Evolutionary conservation across 129 eudicot species (phyloP).

Genomic region (Flaveria sonorensis): DNA sequence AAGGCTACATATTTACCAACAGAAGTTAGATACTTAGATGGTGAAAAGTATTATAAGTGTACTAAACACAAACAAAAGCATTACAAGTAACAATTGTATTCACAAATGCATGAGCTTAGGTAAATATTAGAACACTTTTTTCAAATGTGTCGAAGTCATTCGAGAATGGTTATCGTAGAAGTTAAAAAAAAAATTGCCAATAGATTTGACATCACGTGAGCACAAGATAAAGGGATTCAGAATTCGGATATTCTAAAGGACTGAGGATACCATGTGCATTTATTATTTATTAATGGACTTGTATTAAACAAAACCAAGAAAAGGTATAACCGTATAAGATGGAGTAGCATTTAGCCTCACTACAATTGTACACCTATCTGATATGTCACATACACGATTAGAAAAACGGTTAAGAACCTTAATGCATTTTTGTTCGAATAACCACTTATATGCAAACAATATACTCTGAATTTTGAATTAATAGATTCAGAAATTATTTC

Average conservation of each 20-base stretch:
- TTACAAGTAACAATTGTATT: background rate
- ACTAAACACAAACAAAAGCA: background rate
- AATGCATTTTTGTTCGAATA: background rate
- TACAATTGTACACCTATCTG: background rate
- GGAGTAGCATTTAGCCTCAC: background rate
- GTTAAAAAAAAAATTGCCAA: background rate
- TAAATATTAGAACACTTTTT: background rate
- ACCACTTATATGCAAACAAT: background rate
- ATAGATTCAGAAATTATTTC: background rate
- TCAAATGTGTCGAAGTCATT: background rate
- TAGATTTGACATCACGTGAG: background rate
- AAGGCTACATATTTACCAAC: slow-evolving; percentile 8
- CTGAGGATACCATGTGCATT: background rate
- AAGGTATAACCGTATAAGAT: background rate
- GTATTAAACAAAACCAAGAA: background rate
- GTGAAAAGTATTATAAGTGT: background rate
- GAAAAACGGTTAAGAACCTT: background rate
- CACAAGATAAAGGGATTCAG: background rate
- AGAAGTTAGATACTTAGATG: background rate
- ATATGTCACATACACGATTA: background rate
- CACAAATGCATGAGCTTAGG: background rate
- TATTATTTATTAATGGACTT: background rate
- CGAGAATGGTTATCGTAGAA: background rate
- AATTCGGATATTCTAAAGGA: background rate
- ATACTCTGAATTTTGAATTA: background rate